Evolutionary conservation across 2,329 filamentous ascomycete genomes (phyloP), one percentile per base, ranked within the genome.

Genomic region (Aspergillus sp.): DNA sequence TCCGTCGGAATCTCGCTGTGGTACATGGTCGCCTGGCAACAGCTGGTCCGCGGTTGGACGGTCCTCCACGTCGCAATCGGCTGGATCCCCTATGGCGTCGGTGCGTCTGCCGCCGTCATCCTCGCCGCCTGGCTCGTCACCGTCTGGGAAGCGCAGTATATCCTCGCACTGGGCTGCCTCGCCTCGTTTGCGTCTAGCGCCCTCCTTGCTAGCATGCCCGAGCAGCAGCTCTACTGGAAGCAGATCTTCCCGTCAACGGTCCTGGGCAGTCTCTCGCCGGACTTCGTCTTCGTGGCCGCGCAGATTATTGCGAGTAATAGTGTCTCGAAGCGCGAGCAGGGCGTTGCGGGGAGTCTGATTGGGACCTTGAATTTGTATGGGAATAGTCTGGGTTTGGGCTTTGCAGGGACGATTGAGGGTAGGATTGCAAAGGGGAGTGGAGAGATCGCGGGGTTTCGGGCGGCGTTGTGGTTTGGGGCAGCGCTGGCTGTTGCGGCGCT

Each of bases 291-390:
- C 57, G 77, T 77, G 0, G 77, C 78, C 6, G 76, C 72, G 1
- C 78, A 76, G 0, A 67, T 81, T 8, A 76, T 81, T 17, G 69
- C 80, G 57, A 73, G 69, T n/a, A 75, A 79, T 57, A 70, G 73
- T 0, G 74, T 81, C 28, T 64, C 65, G 4, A 76, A 72, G 31
- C 69, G 73, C 49, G 76, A 81, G 59, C 78, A 81, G 59, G 79
- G 79, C 17, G 74, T 80, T 54, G 78, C 76, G 0, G 78, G 77
- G 25, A 68, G 63, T 0, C 64, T 74, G 19, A 61, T 80, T 43
- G 78, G 75, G 41, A 81, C 78, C 0, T 68, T 80, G 0, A 76
- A 80, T 15, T 80, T 80, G 56, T 81, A 81, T 65, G 74, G 72
- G 28, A 80, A 80, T 45, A 76, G 74, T 9, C 72, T 80, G 25